Evolutionary conservation across 768 basidiomycete species (phyloP).

Genomic region (Brasilioporus rufonigricans): DNA sequence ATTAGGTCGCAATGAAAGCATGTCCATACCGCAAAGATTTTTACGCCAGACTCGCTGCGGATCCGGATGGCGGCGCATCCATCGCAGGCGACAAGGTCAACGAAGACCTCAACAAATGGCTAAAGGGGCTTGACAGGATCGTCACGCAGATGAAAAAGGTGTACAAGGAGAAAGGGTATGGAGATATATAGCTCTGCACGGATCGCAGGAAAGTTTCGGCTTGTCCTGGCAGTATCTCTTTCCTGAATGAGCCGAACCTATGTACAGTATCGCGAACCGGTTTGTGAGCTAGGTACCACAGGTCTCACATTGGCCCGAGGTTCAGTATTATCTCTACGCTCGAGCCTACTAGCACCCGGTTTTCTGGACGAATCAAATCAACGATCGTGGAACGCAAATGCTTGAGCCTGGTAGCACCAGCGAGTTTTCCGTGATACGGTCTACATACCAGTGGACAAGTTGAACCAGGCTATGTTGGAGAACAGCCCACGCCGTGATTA

Average conservation of each 20-base stretch:
- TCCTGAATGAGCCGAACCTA: not conserved
- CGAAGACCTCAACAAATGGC: conserved; percentile 56
- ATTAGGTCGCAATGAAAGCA: conserved; percentile 57
- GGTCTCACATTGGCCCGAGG: too few relatives aligned
- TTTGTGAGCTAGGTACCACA: not conserved
- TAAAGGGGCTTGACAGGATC: conserved; percentile 52
- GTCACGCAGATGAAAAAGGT: conserved; percentile 51
- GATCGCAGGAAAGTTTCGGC: not conserved
- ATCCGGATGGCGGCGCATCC: conserved; percentile 51
- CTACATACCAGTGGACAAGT: too few relatives aligned
- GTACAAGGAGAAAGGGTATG: conserved; percentile 55
- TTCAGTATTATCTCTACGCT: too few relatives aligned
- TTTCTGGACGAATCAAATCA: too few relatives aligned
- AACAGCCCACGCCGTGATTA: too few relatives aligned
- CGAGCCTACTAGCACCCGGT: too few relatives aligned
- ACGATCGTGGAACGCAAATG: too few relatives aligned
- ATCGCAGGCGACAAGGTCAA: conserved; percentile 50
- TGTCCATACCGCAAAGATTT: conserved; percentile 60
- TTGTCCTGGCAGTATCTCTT: not conserved
- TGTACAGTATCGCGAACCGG: not conserved
- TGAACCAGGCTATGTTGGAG: too few relatives aligned
- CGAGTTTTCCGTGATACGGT: too few relatives aligned
- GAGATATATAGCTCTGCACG: conserved; percentile 28
- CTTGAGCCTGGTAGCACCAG: too few relatives aligned
- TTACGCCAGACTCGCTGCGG: conserved; percentile 56